Conservation (phyloP, 306 rosid genomes). For the Heteromeles arbutifolia region DNA sequence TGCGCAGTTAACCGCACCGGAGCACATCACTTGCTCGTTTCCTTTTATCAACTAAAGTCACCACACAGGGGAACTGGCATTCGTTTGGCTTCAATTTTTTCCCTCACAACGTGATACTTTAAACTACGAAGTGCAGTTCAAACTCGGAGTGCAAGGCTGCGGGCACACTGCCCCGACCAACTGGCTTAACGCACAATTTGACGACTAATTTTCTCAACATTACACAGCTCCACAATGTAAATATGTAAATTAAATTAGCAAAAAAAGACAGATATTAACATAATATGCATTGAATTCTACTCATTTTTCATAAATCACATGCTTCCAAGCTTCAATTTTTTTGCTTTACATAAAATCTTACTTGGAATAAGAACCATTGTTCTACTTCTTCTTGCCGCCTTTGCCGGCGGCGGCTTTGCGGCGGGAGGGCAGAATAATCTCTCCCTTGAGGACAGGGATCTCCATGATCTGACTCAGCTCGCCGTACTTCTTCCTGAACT, state of each 20-base stretch:
- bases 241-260: background rate
- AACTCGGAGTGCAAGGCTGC: no score
- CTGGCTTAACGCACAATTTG: background rate
- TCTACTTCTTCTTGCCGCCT: slow-evolving; percentile 75
- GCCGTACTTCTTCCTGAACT: slow-evolving; percentile 83
- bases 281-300: background rate
- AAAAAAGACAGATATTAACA: background rate
- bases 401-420: slow-evolving; percentile 49
- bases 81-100: background rate
- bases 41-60: background rate
- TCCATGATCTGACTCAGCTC: slow-evolving; percentile 54
- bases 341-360: background rate
- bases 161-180: no score
- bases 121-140: background rate
- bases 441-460: slow-evolving; percentile 84
- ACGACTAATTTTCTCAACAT: background rate
- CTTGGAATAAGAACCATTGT: background rate
- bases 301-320: background rate
- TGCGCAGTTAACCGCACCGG: no score
- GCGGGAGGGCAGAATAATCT: slow-evolving; percentile 59
- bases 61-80: background rate
- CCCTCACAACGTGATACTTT: background rate
- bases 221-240: background rate
- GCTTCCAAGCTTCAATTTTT: background rate
- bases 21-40: background rate